Base-by-base conservation (phyloP, 2,329 filamentous ascomycete genomes). In the Trichophaea hybrida region DNA sequence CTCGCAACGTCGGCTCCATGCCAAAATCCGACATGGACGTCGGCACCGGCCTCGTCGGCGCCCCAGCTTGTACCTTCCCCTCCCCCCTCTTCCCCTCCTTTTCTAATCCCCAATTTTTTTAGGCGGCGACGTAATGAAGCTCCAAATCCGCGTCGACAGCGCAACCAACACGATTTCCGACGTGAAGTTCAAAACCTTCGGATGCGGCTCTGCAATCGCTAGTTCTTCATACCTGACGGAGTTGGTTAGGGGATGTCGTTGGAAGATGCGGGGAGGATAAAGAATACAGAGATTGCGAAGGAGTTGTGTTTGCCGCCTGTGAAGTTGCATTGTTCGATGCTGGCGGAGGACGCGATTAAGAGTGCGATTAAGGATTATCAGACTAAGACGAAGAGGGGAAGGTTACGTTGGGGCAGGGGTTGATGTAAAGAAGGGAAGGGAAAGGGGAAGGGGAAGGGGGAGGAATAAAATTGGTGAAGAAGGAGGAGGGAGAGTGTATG, bases 171-270 rank as follows among this genome's bases (percentile, higher is more conserved):
- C 83, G 68, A 96, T 96, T 72, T 84, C 83, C 69, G 91, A 96
- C 69, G 90, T 94, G 72, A 93, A 94, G 75, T 96, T 96, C 81
- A 96, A 96, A 83, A 96, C 90, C 0, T 96, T 96, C 71, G 90
- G 90, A 55, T 96, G 90, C 72, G 90, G 90, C 58, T 89, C 84
- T 34, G 93, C 93, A 66, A 98, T 98, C 74, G 93, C 93, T 48
- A 91, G 86, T 65, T 94, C 86, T 61, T 93, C 86, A 71, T 98
- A 98, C 72, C 75, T 98, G 69, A 98, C 93, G 6, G 89, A 95
- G 74, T 77, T 98, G 61, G 90, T 98, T 64, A 82, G 88, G 65
- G 93, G 93, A 98, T 97, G 91, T 94, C 85, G 12, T 75, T 98
- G 66, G 93, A 98, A 69, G 88, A 98, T 72, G 93, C 94, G 37